These are phyloP conservation scores for Hypoxylon lenormandii DNA, from an alignment of 495 filamentous ascomycete species.

Conservation along the genomic window DNA sequence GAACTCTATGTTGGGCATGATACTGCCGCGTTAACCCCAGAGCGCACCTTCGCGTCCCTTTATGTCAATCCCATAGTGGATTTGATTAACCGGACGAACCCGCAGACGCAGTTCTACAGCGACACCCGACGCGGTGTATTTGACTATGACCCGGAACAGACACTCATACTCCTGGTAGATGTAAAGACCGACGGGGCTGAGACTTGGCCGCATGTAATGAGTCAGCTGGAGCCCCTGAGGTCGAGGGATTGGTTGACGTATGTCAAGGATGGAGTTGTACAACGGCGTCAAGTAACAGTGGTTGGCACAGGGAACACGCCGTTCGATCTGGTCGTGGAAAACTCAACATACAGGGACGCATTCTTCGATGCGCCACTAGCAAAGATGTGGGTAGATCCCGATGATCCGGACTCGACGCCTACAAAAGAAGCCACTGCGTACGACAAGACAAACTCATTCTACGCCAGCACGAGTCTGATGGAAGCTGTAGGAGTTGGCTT, in stretches of 20 bases:
- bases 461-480: slow-evolving; percentile 65
- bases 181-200: slow-evolving; percentile 68
- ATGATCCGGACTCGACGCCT: slow-evolving; percentile 11
- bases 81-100: slow-evolving; percentile 68
- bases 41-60: slow-evolving; percentile 70
- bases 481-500: slow-evolving; percentile 61
- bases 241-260: slow-evolving; percentile 70
- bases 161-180: slow-evolving; percentile 78
- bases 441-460: slow-evolving; percentile 65
- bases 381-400: slow-evolving; percentile 55
- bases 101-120: slow-evolving; percentile 58
- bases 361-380: slow-evolving; percentile 76
- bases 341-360: slow-evolving; percentile 67
- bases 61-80: slow-evolving; percentile 74
- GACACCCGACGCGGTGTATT: slow-evolving; percentile 69
- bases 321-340: slow-evolving; percentile 67
- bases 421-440: slow-evolving; percentile 48
- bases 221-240: slow-evolving; percentile 74
- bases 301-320: slow-evolving; percentile 84
- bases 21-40: slow-evolving; percentile 60
- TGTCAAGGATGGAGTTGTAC: slow-evolving; percentile 64
- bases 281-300: slow-evolving; percentile 74
- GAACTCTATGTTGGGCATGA: slow-evolving; percentile 71
- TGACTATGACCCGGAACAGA: slow-evolving; percentile 68
- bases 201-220: slow-evolving; percentile 68